Percentiles rank a stretch among this genome's conserved stretches.
These are phyloP conservation scores for Colletotrichum brevisporum DNA, from an alignment of 2,329 filamentous ascomycete genomes.

Conservation along the genomic window DNA sequence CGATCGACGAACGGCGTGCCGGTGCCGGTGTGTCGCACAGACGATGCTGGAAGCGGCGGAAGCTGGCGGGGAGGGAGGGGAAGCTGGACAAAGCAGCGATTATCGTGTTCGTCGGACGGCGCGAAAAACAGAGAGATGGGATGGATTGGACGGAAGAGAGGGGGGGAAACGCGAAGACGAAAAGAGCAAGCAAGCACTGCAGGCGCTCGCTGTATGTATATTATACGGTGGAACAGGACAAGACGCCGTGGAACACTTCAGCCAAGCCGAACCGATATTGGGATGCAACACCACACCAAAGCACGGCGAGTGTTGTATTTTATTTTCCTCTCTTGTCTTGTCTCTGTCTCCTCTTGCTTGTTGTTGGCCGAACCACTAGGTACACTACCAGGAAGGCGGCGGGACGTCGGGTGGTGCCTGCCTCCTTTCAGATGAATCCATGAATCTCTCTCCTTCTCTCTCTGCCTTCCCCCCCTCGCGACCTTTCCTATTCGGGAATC, in stretches of 20 bases:
- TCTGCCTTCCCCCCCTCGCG: neutral
- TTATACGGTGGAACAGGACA: neutral
- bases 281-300: slow-evolving; percentile 8
- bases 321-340: slow-evolving; percentile 13
- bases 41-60: slow-evolving; percentile 21
- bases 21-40: slow-evolving; percentile 27
- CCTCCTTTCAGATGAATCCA: slow-evolving; percentile 32
- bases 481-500: slow-evolving; percentile 32
- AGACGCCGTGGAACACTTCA: neutral
- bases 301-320: slow-evolving; percentile 14
- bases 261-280: neutral
- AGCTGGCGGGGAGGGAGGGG: neutral
- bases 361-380: slow-evolving; percentile 21
- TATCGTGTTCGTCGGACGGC: neutral
- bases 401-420: slow-evolving; percentile 35
- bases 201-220: too few relatives aligned
- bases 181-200: neutral
- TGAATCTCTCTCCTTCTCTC: slow-evolving; percentile 15
- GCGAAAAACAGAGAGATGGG: neutral
- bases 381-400: neutral
- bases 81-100: neutral
- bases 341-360: neutral
- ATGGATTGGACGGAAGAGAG: neutral
- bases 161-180: neutral
- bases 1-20: slow-evolving; percentile 31